Conservation (phyloP, 2,329 filamentous ascomycete genomes). For the Davidsoniella eucalypti region DNA sequence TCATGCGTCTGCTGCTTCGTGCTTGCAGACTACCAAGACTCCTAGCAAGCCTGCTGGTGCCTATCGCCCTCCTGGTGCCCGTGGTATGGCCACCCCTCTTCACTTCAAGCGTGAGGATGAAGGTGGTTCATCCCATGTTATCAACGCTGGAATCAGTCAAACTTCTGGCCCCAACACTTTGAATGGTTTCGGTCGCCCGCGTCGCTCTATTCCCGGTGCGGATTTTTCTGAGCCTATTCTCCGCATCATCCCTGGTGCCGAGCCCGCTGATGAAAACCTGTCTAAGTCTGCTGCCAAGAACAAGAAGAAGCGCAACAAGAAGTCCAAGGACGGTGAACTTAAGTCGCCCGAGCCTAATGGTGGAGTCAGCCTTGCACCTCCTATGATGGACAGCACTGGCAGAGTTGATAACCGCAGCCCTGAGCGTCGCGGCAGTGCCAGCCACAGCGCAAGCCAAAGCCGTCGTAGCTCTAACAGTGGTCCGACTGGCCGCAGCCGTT, state of each 20-base stretch:
- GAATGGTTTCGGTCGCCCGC: conserved; percentile 65
- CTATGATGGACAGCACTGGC: conserved; percentile 22
- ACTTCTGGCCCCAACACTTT: conserved; percentile 31
- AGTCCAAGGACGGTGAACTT: conserved; percentile 62
- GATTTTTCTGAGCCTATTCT: conserved; percentile 57
- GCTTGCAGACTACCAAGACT: conserved; percentile 75
- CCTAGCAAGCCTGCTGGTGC: conserved; percentile 95
- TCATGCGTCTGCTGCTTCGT: conserved; percentile 68
- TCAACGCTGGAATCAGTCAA: conserved; percentile 47
- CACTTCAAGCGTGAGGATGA: conserved; percentile 97
- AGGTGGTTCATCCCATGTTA: conserved; percentile 72
- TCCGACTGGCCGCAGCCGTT: conserved; percentile 34
- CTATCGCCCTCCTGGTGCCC: conserved; percentile 85
- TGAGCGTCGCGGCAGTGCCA: conserved; percentile 39
- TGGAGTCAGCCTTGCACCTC: conserved; percentile 31
- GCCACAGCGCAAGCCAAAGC: conserved; percentile 14
- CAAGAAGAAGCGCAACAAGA: conserved; percentile 95
- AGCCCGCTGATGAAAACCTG: conserved; percentile 52
- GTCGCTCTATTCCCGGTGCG: conserved; percentile 74
- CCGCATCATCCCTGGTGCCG: conserved; percentile 48
- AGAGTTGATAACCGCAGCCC: conserved; percentile 42
- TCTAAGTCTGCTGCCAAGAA: conserved; percentile 85
- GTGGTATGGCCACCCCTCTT: conserved; percentile 73
- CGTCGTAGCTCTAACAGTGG: conserved; percentile 32
- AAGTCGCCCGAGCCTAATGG: conserved; percentile 32